These are phyloP conservation scores for Heritiera fomes DNA, from an alignment of 345 rosid genomes.

Conservation along the genomic window DNA sequence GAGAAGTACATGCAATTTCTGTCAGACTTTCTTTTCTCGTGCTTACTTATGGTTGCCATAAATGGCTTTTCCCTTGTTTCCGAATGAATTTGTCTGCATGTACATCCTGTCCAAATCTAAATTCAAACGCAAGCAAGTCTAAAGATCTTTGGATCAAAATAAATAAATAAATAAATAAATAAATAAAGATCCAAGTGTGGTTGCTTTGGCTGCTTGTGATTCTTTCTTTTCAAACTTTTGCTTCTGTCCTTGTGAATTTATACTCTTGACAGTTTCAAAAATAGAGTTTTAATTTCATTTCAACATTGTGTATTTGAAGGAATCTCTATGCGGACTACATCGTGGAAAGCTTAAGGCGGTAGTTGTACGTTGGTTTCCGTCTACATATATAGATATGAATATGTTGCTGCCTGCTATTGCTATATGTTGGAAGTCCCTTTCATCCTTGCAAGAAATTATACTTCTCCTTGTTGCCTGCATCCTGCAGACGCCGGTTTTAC, in stretches of 20 bases:
- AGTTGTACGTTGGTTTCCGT: conserved; percentile 11
- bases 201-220: neutral
- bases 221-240: neutral
- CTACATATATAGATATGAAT: conserved; percentile 8
- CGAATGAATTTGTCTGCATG: no score
- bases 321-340: conserved; percentile 85
- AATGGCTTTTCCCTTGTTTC: neutral
- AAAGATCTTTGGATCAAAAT: neutral
- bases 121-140: neutral
- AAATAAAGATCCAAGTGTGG: neutral
- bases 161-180: neutral
- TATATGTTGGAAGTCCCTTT: conserved; percentile 15
- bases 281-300: neutral
- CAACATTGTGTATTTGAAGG: conserved; percentile 48
- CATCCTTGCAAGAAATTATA: conserved; percentile 20
- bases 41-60: neutral
- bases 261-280: neutral
- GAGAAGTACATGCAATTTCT: neutral
- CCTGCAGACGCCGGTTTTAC: neutral
- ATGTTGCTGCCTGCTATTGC: neutral
- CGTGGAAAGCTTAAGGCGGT: conserved; percentile 73
- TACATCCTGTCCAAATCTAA: no score
- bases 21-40: neutral
- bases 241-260: neutral
- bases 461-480: neutral